Percentiles rank a stretch among this genome's conserved stretches.
These are phyloP conservation scores for Veloboletus limbatus DNA, from an alignment of 1,284 basidiomycete species.

Conservation along the genomic window DNA sequence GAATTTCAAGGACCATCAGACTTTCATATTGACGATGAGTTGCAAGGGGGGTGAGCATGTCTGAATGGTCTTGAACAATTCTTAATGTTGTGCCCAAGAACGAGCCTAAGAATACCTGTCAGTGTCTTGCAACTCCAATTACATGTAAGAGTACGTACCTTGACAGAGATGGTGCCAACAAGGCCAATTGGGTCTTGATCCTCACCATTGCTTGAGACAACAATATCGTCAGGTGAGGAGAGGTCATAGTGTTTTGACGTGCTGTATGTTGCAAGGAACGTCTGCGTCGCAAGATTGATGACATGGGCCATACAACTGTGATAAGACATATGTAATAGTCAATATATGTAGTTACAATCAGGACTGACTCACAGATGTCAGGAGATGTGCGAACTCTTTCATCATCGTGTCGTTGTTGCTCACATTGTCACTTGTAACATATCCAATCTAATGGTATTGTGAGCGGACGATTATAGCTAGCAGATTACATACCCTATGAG, in stretches of 20 bases:
- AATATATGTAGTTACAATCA: not conserved
- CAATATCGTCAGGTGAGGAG: too few species aligned
- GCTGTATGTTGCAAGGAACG: too few species aligned
- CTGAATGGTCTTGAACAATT: constrained; percentile 20
- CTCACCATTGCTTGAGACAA: not conserved
- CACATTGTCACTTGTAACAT: too few species aligned
- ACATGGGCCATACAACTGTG: constrained; percentile 5
- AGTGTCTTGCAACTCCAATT: too few species aligned
- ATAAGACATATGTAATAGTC: not conserved
- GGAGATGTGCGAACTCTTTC: not conserved
- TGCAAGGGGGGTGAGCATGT: constrained; percentile 5
- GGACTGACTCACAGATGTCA: not conserved
- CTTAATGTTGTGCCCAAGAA: too few species aligned
- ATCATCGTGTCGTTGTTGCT: not conserved
- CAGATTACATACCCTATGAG: too few species aligned
- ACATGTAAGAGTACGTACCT: too few species aligned
- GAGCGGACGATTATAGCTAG: too few species aligned
- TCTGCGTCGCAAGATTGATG: constrained; percentile 3
- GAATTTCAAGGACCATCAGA: constrained; percentile 25
- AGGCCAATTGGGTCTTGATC: constrained; percentile 20
- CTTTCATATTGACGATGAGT: constrained; percentile 25
- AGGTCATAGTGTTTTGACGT: too few species aligned
- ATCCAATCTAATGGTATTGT: too few species aligned
- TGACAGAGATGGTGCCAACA: too few species aligned
- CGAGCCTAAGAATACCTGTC: too few species aligned